A percentile compares a stretch with the other conserved stretches of the same genome.
phyloP scores from a whole-genome alignment of 768 basidiomycete genomes.

The Trametes cingulata region DNA sequence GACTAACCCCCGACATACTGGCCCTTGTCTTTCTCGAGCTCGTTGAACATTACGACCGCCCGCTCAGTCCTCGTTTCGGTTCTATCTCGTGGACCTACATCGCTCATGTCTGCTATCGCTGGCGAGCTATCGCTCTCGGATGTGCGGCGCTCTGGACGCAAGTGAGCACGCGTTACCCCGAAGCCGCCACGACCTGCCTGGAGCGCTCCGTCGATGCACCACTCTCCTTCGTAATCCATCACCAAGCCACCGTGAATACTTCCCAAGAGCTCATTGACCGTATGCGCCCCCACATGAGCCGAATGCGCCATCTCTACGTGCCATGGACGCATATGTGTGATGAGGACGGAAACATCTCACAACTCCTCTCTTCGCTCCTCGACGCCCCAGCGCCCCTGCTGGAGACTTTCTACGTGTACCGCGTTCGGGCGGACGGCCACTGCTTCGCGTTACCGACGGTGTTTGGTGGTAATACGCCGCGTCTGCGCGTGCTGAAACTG shows the following conservation, averaged over 20 bases:
- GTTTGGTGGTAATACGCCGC: slow-evolving; percentile 27
- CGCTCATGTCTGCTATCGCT: slow-evolving; percentile 29
- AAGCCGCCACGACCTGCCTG: slow-evolving; percentile 26
- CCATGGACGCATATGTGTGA: slow-evolving; percentile 25
- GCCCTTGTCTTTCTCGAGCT: slow-evolving; percentile 27
- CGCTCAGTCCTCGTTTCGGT: slow-evolving; percentile 24
- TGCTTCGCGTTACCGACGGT: slow-evolving; percentile 26
- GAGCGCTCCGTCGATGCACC: slow-evolving; percentile 30
- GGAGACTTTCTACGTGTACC: slow-evolving; percentile 27
- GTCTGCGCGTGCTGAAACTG: slow-evolving; percentile 24
- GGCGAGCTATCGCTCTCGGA: slow-evolving; percentile 26
- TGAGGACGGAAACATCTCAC: slow-evolving; percentile 20
- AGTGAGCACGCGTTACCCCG: slow-evolving; percentile 28
- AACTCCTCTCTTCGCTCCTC: slow-evolving; percentile 22
- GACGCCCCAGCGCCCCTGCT: slow-evolving; percentile 24
- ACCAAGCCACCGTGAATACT: slow-evolving; percentile 9
- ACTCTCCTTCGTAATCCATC: slow-evolving; percentile 26
- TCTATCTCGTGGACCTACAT: slow-evolving; percentile 25
- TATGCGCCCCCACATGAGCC: slow-evolving; percentile 23
- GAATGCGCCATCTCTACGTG: slow-evolving; percentile 28
- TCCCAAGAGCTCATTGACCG: slow-evolving; percentile 22
- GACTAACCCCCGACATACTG: slow-evolving; percentile 29
- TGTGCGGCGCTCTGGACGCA: slow-evolving; percentile 30
- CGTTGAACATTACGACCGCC: slow-evolving; percentile 17
- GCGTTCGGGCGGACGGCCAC: slow-evolving; percentile 17